Conservation (phyloP, 1,139 yeast genomes). For the Kazachstania sp. region DNA sequence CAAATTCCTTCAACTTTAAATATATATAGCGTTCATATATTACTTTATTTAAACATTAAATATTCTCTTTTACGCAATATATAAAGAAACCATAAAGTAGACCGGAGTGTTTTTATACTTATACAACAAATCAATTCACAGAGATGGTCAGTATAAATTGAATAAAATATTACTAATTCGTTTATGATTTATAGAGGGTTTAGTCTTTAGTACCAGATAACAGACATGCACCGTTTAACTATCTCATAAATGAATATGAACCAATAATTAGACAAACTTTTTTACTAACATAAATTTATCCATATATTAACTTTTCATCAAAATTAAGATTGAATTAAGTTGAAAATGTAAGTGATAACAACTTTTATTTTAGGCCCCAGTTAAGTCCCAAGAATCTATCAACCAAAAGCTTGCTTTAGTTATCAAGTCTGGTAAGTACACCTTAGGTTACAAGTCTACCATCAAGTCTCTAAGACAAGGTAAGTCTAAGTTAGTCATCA, state of each 20-base stretch:
- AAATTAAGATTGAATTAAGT: neutral
- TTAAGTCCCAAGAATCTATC: conserved; percentile 83
- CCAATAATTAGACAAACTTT: neutral
- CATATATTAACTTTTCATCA: neutral
- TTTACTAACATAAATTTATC: conserved; percentile 15
- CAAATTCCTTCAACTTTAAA: too few species aligned
- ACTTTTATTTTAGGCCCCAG: conserved; percentile 69
- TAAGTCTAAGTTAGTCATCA: conserved; percentile 96
- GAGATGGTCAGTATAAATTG: conserved; percentile 83
- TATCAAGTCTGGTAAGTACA: conserved; percentile 98
- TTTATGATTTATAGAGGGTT: neutral
- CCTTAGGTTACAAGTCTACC: conserved; percentile 99
- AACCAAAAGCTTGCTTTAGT: conserved; percentile 97
- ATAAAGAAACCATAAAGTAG: conserved; percentile 27
- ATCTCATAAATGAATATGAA: too few species aligned
- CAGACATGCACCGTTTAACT: too few species aligned
- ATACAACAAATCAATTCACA: conserved; percentile 46
- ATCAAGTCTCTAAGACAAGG: conserved; percentile 98
- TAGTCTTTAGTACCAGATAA: too few species aligned
- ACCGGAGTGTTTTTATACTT: conserved; percentile 75
- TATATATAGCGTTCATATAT: too few species aligned
- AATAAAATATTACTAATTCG: neutral
- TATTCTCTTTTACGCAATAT: neutral
- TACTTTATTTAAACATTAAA: too few species aligned
- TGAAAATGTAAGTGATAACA: neutral